Evolutionary conservation across 768 basidiomycete species (phyloP), one percentile per base, ranked within the genome.

Genomic region (Postia placenta): DNA sequence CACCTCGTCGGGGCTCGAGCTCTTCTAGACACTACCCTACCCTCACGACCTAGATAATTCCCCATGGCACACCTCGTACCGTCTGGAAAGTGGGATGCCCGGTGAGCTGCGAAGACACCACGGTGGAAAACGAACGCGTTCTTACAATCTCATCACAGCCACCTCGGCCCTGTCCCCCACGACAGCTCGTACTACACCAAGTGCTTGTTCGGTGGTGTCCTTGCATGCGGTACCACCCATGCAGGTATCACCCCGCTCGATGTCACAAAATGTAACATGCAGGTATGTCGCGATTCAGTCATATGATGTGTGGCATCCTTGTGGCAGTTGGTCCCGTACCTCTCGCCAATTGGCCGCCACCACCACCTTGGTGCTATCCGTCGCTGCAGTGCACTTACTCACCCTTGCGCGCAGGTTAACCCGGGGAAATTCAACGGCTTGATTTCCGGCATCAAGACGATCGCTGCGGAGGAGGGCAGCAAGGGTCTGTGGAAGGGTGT

Each of bases 401-500:
- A 47, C 37, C 5, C 28, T 40, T 43, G 38, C 44, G 38, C 45
- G 33, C 51, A 91, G 88, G 88, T 91, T 55, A 77, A 82, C 74
- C 83, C 88, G 15, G 56, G 57, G 49, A 90, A 91, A 66, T 91
- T 83, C 74, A 78, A 72, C 59, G 83, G 87, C 50, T 80, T 85
- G 55, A 59, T 72, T 41, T 70, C 78, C 45, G 73, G 78, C 56
- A 70, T 92, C 54, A 74, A 75, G 50, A 74, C 76, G 33, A 81
- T 93, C 62, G 47, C 87, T 48, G 79, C 78, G 36, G 89, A 91
- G 66, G 88, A 94, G 69, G 89, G 93, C 60, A 69, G 82, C 52
- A 80, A 68, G 33, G 94, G 91, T 68, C 81, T 96, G 69, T 87
- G 92, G 83, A 97, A 95, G 70, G 94, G 94, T 61, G 74, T 96